Percentiles rank a stretch among this genome's conserved stretches.
Evolutionary conservation across 2,329 filamentous ascomycete genomes (phyloP).

Genomic region (Orbilia javanica): DNA sequence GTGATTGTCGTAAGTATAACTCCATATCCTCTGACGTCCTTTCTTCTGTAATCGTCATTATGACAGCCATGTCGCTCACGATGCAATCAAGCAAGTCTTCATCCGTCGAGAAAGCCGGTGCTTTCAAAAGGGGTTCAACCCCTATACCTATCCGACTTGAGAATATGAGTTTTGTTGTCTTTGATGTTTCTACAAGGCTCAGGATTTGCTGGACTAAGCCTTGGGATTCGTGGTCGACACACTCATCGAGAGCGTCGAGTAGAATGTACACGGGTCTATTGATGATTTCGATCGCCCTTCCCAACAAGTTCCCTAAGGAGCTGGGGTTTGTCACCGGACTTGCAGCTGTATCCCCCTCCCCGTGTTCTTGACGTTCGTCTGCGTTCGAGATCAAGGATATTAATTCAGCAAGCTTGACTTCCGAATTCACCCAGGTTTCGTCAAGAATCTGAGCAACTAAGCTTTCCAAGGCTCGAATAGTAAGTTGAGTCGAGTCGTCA

Average conservation of each 20-base stretch:
- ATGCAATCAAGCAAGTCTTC: neutral
- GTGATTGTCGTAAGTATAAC: neutral
- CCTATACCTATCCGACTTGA: constrained; percentile 9
- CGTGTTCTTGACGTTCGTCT: neutral
- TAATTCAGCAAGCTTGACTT: constrained; percentile 12
- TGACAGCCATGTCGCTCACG: neutral
- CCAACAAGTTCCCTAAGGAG: neutral
- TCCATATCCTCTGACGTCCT: constrained; percentile 25
- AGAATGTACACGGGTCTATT: constrained; percentile 1
- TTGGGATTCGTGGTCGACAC: constrained; percentile 1
- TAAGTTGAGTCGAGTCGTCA: constrained; percentile 7
- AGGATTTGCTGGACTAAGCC: neutral
- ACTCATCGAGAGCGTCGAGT: constrained; percentile 11
- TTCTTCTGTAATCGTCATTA: constrained; percentile 19
- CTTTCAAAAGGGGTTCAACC: neutral
- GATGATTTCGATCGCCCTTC: neutral
- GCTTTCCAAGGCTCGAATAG: constrained; percentile 15
- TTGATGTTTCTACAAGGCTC: neutral
- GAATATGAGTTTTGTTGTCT: constrained; percentile 13
- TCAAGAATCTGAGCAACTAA: constrained; percentile 9
- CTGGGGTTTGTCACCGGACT: neutral
- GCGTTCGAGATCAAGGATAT: neutral
- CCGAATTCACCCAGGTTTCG: constrained; percentile 3
- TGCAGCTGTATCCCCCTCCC: too few relatives aligned
- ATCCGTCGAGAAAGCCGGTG: neutral